Percentiles rank a stretch among this genome's conserved stretches.
phyloP scores from a whole-genome alignment of 73 alveolate genomes.

The Uronychia binucleata region DNA sequence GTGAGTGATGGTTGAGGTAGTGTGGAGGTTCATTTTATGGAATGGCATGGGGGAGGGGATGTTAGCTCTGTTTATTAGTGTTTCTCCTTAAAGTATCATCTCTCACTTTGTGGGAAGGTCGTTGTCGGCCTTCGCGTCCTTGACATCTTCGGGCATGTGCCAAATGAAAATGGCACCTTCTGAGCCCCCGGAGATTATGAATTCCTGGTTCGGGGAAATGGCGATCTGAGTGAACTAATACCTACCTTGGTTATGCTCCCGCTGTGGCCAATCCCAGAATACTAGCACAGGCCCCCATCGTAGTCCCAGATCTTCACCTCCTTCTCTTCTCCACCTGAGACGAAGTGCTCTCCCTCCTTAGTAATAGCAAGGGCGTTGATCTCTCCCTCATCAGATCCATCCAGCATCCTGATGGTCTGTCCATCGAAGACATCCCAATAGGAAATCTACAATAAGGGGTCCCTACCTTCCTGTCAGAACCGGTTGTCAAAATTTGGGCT shows the following conservation, averaged over 20 bases:
- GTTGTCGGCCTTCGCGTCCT: slow-evolving; percentile 56
- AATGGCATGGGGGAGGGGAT: too few relatives aligned
- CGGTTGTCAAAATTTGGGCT: slow-evolving; percentile 95
- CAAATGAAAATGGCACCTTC: slow-evolving; percentile 98
- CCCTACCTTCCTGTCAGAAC: slow-evolving; percentile 87
- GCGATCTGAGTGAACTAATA: slow-evolving; percentile 50
- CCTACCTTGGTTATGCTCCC: slow-evolving; percentile 83
- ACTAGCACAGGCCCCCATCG: slow-evolving; percentile 86
- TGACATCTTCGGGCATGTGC: slow-evolving; percentile 92
- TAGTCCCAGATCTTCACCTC: slow-evolving; percentile 96
- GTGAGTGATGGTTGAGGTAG: too few relatives aligned
- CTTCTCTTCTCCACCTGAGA: slow-evolving; percentile 98
- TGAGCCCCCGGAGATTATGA: slow-evolving; percentile 81
- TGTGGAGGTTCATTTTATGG: too few relatives aligned
- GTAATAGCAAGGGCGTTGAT: slow-evolving; percentile 95
- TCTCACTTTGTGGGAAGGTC: slow-evolving; percentile 57
- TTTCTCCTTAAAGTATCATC: too few relatives aligned
- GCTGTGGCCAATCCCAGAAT: slow-evolving; percentile 91
- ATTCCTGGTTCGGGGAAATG: slow-evolving; percentile 86
- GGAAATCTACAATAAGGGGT: slow-evolving; percentile 50
- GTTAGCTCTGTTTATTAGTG: too few relatives aligned
- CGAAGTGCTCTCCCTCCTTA: slow-evolving; percentile 95
- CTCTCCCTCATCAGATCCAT: slow-evolving; percentile 98
- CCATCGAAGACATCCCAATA: slow-evolving; percentile 98
- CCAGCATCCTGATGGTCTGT: slow-evolving; percentile 94